phyloP scores from a whole-genome alignment of 1,284 basidiomycete species.

The Austroboletus novae-zelandiae region DNA sequence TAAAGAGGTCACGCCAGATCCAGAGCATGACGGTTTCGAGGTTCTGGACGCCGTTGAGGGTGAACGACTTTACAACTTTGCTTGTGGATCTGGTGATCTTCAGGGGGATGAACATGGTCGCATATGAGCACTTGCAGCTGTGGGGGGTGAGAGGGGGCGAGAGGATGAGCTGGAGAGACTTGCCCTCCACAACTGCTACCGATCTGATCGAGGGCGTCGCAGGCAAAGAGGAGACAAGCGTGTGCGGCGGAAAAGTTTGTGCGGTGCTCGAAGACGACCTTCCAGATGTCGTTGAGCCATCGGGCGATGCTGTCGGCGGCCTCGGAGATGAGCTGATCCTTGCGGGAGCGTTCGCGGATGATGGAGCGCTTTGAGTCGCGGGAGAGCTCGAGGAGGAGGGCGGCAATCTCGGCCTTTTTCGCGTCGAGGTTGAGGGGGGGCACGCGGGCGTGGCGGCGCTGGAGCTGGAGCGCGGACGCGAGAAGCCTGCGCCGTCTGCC shows the following conservation, averaged over 20 bases:
- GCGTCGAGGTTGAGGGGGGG: constrained; percentile 50
- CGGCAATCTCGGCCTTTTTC: constrained; percentile 52
- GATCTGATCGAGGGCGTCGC: constrained; percentile 45
- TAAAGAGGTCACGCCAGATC: constrained; percentile 67
- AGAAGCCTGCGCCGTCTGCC: constrained; percentile 35
- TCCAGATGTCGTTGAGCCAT: constrained; percentile 65
- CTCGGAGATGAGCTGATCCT: constrained; percentile 53
- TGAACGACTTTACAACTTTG: constrained; percentile 48
- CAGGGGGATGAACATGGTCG: constrained; percentile 46
- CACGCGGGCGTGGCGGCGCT: constrained; percentile 38
- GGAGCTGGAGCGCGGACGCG: constrained; percentile 34
- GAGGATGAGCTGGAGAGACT: constrained; percentile 20
- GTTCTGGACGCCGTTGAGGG: constrained; percentile 46
- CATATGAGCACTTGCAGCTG: constrained; percentile 33
- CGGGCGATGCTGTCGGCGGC: constrained; percentile 48
- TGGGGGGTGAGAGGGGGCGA: neutral
- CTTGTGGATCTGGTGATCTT: constrained; percentile 42
- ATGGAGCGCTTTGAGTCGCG: constrained; percentile 51
- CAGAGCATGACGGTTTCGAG: constrained; percentile 53
- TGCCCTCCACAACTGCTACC: constrained; percentile 44
- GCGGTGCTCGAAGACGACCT: constrained; percentile 52
- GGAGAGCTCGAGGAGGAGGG: constrained; percentile 48
- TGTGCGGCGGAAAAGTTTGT: constrained; percentile 53
- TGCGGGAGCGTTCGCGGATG: constrained; percentile 48
- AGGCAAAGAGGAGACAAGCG: constrained; percentile 49